Conservation (phyloP, 78 protist species). For the Corallochytrium limacisporum region DNA sequence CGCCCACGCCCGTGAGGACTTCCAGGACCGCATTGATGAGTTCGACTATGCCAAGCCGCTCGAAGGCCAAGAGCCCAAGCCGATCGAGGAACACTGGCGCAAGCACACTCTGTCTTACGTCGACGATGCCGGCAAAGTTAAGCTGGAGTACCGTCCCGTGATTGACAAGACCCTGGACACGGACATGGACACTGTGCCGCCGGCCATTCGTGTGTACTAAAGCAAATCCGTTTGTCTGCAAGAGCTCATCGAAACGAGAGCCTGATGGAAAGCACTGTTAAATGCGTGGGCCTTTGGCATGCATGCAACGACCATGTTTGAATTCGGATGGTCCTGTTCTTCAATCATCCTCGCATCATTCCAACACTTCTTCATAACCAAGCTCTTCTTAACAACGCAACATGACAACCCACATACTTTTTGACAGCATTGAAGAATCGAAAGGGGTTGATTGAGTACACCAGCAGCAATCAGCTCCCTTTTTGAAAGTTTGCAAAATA, state of each 20-base stretch:
- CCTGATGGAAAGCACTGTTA: no score
- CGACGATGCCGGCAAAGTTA: background rate
- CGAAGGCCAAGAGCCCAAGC: conserved; percentile 22
- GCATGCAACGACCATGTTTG: background rate
- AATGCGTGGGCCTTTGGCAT: background rate
- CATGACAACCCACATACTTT: no score
- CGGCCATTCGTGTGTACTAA: conserved; percentile 20
- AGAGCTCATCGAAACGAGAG: no score
- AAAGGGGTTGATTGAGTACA: no score
- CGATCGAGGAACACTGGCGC: conserved; percentile 90
- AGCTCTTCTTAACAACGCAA: no score
- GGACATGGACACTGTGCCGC: conserved; percentile 16
- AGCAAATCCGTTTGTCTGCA: no score
- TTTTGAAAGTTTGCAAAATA: no score
- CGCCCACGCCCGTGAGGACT: conserved; percentile 98
- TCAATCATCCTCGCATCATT: background rate
- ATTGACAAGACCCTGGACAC: conserved; percentile 9
- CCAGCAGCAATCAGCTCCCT: no score
- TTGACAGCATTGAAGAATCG: no score
- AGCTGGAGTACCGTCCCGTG: conserved; percentile 18
- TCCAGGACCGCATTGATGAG: conserved; percentile 38
- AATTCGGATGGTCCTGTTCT: background rate
- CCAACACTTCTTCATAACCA: no score
- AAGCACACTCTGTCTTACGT: conserved; percentile 85
- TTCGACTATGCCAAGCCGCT: conserved; percentile 14